Conservation (phyloP, 2,329 filamentous ascomycete species). For the Fusarium humuli region DNA sequence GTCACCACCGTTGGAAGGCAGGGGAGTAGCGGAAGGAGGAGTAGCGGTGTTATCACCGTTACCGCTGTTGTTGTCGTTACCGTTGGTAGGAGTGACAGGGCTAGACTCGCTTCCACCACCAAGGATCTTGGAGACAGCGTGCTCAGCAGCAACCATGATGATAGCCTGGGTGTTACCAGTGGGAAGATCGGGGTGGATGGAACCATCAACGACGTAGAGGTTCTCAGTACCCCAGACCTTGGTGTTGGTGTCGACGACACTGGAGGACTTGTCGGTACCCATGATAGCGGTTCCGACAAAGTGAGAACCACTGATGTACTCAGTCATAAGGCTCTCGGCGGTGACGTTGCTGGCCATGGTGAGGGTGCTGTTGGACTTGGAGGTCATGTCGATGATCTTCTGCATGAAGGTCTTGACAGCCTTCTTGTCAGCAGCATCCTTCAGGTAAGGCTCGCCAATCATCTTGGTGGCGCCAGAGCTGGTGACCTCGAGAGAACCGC, state of each 20-base stretch:
- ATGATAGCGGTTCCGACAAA: conserved; percentile 72
- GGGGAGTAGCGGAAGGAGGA: not conserved
- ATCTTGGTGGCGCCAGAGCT: conserved; percentile 56
- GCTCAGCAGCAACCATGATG: conserved; percentile 73
- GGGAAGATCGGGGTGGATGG: conserved; percentile 76
- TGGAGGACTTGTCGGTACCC: conserved; percentile 62
- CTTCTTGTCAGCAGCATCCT: conserved; percentile 52
- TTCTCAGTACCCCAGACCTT: conserved; percentile 76
- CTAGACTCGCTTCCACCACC: conserved; percentile 6
- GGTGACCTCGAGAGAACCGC: conserved; percentile 57
- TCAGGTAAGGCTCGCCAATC: conserved; percentile 52
- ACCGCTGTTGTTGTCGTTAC: not conserved
- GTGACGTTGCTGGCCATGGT: conserved; percentile 59
- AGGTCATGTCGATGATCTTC: conserved; percentile 73
- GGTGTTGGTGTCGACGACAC: conserved; percentile 72
- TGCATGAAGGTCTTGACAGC: conserved; percentile 62
- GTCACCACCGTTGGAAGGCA: not conserved
- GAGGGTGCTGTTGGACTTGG: conserved; percentile 67
- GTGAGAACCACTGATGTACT: conserved; percentile 62
- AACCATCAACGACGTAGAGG: conserved; percentile 75
- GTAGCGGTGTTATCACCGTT: not conserved
- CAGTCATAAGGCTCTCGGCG: conserved; percentile 66
- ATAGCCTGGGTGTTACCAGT: conserved; percentile 75
- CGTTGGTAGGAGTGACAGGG: conserved; percentile 11
- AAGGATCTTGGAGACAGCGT: conserved; percentile 57